A percentile compares a stretch with the other conserved stretches of the same genome.
Evolutionary conservation across 2,329 filamentous ascomycete genomes (phyloP).

Genomic region (Davidsoniella eucalypti): DNA sequence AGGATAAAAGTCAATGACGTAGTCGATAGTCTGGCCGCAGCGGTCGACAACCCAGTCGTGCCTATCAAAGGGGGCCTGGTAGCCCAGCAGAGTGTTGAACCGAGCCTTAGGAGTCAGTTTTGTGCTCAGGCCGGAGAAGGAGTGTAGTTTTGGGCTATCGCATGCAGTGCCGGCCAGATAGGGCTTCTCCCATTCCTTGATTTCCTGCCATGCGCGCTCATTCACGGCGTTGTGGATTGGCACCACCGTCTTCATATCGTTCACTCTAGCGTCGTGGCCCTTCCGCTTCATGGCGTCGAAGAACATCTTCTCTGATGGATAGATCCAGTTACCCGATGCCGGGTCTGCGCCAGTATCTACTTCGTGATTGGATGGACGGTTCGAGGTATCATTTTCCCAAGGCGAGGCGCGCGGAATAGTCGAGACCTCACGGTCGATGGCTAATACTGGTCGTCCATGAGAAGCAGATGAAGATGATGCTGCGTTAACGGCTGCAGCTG

Average conservation of each 20-base stretch:
- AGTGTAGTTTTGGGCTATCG: constrained; percentile 68
- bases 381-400: constrained; percentile 14
- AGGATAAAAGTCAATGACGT: constrained; percentile 96
- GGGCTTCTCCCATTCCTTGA: constrained; percentile 71
- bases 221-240: constrained; percentile 98
- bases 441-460: constrained; percentile 26
- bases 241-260: constrained; percentile 81
- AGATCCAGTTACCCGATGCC: constrained; percentile 79
- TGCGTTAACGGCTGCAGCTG: constrained; percentile 4
- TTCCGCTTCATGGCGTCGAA: constrained; percentile 95
- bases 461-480: no score
- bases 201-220: constrained; percentile 87
- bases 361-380: constrained; percentile 53
- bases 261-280: constrained; percentile 50
- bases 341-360: constrained; percentile 56
- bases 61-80: constrained; percentile 79
- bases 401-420: constrained; percentile 52
- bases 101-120: constrained; percentile 68
- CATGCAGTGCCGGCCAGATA: constrained; percentile 34
- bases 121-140: constrained; percentile 58
- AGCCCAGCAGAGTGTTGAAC: constrained; percentile 72
- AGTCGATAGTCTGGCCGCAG: constrained; percentile 73
- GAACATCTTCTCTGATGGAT: constrained; percentile 93
- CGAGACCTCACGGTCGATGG: constrained; percentile 55
- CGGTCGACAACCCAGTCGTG: constrained; percentile 96